Evolutionary conservation across 1,284 basidiomycete species (phyloP), one percentile per base, ranked within the genome.

Genomic region (Leucoagaricus sp.): DNA sequence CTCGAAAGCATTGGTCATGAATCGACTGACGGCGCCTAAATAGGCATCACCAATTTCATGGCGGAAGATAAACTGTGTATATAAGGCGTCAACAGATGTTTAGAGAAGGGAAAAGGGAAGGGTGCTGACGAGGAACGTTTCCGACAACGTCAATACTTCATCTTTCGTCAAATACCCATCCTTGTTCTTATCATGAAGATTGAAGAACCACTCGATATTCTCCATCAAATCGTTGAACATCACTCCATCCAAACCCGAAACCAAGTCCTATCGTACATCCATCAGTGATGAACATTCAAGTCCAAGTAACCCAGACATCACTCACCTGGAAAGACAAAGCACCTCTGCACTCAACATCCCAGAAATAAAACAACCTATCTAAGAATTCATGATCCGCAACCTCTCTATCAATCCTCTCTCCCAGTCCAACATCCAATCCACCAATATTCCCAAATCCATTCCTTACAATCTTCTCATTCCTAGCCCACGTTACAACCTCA

Each of bases 161-260:
- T 98, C 96, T 72, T 96, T 98, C 2, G 95, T 96, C 60, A 99
- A 75, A 68, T 81, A 95, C 0, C 94, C 94, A 67, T 98, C 95
- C 62, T 93, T 94, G 71, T 98, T 91, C 73, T 96, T 96, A 75
- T 98, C 95, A 64, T 98, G 94, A 50, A 99, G 72, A 63, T 92
- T 91, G 75, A 99, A 98, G 76, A 99, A 96, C 95, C 96, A 98
- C 70, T 97, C 93, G 65, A 98, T 98, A 65, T 93, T 96, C 60
- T 95, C 93, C 94, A 98, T 97, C 60, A 99, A 78, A 69, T 97
- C 97, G 61, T 94, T 96, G 72, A 94, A 93, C 86, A 98, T 93
- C 55, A 98, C 91, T 12, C 88, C 87, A 65, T 97, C 89, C 44
- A 99, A 76, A 1, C 96, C 97, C 36, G 81, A 83, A 6, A 99